Evolutionary conservation across 139 green algal species (phyloP).

Genomic region (Closterium sp.): DNA sequence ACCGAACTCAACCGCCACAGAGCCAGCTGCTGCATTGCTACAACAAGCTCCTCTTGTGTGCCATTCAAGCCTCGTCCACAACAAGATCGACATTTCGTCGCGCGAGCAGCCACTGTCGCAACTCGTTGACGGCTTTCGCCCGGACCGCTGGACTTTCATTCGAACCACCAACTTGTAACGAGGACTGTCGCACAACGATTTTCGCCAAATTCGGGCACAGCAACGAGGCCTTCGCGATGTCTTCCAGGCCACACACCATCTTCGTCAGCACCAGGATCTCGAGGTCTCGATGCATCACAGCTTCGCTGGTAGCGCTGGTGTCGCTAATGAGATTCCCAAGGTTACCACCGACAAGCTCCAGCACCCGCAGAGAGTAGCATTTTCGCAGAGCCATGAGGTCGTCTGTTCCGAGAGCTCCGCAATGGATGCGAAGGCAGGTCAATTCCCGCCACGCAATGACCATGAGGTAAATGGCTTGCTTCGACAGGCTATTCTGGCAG

Average conservation of each 20-base stretch:
- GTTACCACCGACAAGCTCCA: slow-evolving; percentile 8
- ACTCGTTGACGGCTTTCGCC: background rate
- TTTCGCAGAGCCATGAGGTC: slow-evolving; percentile 36
- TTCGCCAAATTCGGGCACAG: background rate
- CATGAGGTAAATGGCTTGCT: slow-evolving; percentile 39
- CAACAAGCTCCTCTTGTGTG: too few species aligned
- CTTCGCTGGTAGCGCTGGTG: background rate
- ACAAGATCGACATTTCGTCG: background rate
- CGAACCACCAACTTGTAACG: background rate
- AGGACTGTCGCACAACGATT: background rate
- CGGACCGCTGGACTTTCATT: background rate
- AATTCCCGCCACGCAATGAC: slow-evolving; percentile 39
- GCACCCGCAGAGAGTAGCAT: slow-evolving; percentile 23
- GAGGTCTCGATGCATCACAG: slow-evolving; percentile 22
- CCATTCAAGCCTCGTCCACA: background rate
- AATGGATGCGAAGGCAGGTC: slow-evolving; percentile 24
- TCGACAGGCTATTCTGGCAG: slow-evolving; percentile 26
- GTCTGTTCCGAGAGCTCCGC: slow-evolving; percentile 6
- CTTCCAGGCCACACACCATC: background rate
- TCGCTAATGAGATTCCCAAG: background rate
- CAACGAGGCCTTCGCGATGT: background rate
- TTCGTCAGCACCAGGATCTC: slow-evolving; percentile 4
- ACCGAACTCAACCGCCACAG: too few species aligned
- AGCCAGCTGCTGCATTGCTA: too few species aligned
- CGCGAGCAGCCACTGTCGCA: background rate